Base-by-base conservation (phyloP, 495 filamentous ascomycete genomes). In the Neurospora sp. region DNA sequence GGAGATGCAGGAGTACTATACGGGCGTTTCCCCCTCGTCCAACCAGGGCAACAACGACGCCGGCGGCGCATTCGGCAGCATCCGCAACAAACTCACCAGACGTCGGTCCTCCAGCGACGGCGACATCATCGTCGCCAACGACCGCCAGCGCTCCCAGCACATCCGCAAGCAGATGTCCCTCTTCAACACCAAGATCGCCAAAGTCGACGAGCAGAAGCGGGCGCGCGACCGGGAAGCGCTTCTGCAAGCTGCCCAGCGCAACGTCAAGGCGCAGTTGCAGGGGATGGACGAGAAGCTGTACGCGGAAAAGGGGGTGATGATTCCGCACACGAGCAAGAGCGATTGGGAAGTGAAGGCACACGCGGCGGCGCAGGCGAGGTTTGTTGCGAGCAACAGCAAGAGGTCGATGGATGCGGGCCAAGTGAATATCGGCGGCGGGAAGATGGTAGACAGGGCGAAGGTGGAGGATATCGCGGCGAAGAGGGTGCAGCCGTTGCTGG, bases 401-500 rank as follows among this genome's bases (percentile, higher is more conserved):
- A 65, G 53, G 14, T 14, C 53, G 14, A 86, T 78, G 7, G 73
- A 87, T 74, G 82, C 87, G 70, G 88, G 90, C 31, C 91, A 89
- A 77, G 85, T 97, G 48, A 87, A 94, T 74, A 90, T 99, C 69
- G 95, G 96, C 31, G 89, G 91, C 35, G 91, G 93, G 0, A 92
- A 88, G 77, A 91, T 90, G 72, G 88, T 98, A 83, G 89, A 95
- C 69, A 88, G 90, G 80, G 85, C 88, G 4, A 93, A 93, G 69
- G 87, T 99, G 48, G 91, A 98, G 71, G 88, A 87, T 12, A 90
- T 98, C 74, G 96, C 96, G 0, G 88, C 88, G 10, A 86, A 87
- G 40, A 90, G 91, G 76, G 86, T 99, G n/a, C 92, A 93, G 80
- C 96, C 96, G 20, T 88, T 96, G 0, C 80, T 99, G n/a, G 92